These are phyloP conservation scores for Geotrichum cucujoidarum DNA, from an alignment of 1,139 yeast genomes.

Conservation along the genomic window DNA sequence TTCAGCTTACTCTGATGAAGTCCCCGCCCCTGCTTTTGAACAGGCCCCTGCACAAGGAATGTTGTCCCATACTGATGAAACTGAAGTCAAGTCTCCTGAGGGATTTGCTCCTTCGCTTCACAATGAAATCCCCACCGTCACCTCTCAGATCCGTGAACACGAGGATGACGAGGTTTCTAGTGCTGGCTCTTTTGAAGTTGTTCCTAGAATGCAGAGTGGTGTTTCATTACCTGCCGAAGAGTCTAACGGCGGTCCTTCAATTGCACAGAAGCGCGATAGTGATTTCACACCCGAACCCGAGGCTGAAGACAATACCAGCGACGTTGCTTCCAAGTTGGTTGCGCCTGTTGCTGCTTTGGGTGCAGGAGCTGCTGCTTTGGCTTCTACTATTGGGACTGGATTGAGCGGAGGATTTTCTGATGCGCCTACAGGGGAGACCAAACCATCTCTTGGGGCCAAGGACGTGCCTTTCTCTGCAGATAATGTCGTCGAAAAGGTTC, in stretches of 20 bases:
- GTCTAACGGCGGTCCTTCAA: background rate
- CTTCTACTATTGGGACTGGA: background rate
- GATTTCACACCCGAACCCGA: background rate
- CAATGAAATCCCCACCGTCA: too few species aligned
- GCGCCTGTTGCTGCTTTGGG: background rate
- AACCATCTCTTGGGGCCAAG: background rate
- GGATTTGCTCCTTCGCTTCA: too few species aligned
- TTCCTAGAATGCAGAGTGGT: constrained; percentile 1
- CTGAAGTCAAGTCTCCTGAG: background rate
- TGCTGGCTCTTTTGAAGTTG: constrained; percentile 11
- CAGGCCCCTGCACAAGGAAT: too few species aligned
- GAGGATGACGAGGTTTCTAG: constrained; percentile 6
- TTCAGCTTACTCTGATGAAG: background rate
- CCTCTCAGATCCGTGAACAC: background rate
- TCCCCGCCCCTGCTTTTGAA: background rate
- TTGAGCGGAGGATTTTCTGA: too few species aligned
- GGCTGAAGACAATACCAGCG: background rate
- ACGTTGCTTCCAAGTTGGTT: background rate
- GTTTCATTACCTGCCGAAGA: constrained; percentile 1
- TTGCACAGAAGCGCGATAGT: background rate
- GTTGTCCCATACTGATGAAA: background rate
- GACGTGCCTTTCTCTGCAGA: too few species aligned
- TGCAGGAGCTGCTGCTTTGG: background rate
- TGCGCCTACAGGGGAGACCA: too few species aligned
- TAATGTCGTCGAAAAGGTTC: too few species aligned